Evolutionary conservation across 805 yeast genomes (phyloP), one percentile per base, ranked within the genome.

Genomic region (Danielia oregonensis): DNA sequence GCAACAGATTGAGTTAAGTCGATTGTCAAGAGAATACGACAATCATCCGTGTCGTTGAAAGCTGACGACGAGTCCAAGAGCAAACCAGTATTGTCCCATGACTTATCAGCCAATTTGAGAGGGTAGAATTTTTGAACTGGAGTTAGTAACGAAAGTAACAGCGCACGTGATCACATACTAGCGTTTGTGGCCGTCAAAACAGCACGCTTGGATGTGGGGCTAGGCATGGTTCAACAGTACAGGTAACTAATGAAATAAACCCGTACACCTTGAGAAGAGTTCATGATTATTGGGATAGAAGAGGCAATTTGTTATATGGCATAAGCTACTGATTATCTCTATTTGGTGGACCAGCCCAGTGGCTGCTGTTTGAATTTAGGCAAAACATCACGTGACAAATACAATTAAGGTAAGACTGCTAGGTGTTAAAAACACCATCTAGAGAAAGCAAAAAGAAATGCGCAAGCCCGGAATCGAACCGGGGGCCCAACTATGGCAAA

Each of bases 71-170:
- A 63, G 51, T 89, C 96, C 7, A 93, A 82, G 29, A 93, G 60
- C 22, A 93, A 67, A 1, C 98, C 98, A 0, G 96, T 89, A 57
- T 93, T 93, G 54, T 93, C 98, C 98, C 98, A 93, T 3, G 88
- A 59, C 14, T 71, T 68, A 50, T 91, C 97, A 0, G 97, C 97
- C 40, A 84, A 72, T 29, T 74, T 74, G 11, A 74, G 56, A 2
- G 98, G 98, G 52, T 85, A 93, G n/a, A 79, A 63, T 44, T 74
- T 78, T 53, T 87, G 86, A 39, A 91, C 79, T 66, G 26, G 11
- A 5, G 51, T 50, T 50, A 52, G 55, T 28, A 25, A 52, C 33
- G 13, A 37, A 29, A 42, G 11, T 8, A 17, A 7, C n/a, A 11
- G 10, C 2, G 12, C 28, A 4, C n/a, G 6, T 12, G 11, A 6